These are phyloP conservation scores for Amanita molliuscula DNA, from an alignment of 768 basidiomycete species.

Conservation along the genomic window DNA sequence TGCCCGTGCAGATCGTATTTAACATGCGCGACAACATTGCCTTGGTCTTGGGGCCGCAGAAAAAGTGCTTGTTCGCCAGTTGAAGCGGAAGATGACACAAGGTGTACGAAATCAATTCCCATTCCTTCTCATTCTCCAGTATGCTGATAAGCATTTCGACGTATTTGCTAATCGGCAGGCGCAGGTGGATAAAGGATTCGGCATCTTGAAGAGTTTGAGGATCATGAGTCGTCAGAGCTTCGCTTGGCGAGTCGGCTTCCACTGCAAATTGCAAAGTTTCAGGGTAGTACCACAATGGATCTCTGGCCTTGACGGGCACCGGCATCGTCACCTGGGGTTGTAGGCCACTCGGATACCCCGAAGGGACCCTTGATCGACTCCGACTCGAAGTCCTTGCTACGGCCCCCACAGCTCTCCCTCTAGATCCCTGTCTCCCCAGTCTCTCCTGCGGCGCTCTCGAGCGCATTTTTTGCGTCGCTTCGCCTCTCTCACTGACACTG, in stretches of 20 bases:
- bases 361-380: slow-evolving; percentile 47
- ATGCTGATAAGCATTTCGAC: slow-evolving; percentile 52
- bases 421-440: slow-evolving; percentile 38
- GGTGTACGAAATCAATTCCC: slow-evolving; percentile 91
- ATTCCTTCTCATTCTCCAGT: slow-evolving; percentile 67
- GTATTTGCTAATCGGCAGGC: slow-evolving; percentile 72
- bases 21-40: slow-evolving; percentile 52
- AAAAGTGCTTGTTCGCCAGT: slow-evolving; percentile 90
- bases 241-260: slow-evolving; percentile 54
- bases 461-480: slow-evolving; percentile 9
- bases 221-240: slow-evolving; percentile 58
- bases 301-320: slow-evolving; percentile 25
- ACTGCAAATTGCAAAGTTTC: slow-evolving; percentile 52
- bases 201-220: slow-evolving; percentile 32
- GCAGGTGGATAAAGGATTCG: slow-evolving; percentile 11
- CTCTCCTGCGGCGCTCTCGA: slow-evolving; percentile 33
- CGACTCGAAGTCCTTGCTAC: slow-evolving; percentile 30
- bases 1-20: slow-evolving; percentile 53
- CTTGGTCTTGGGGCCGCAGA: slow-evolving; percentile 83
- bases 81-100: slow-evolving; percentile 88
- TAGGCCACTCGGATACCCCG: not conserved
- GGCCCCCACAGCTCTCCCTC: slow-evolving; percentile 41
- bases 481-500: slow-evolving; percentile 26
- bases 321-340: not conserved
- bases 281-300: slow-evolving; percentile 59